Percentiles rank a stretch among this genome's conserved stretches.
These are phyloP conservation scores for Fagopyrum tataricum DNA, from an alignment of 148 eudicot species.

Conservation along the genomic window DNA sequence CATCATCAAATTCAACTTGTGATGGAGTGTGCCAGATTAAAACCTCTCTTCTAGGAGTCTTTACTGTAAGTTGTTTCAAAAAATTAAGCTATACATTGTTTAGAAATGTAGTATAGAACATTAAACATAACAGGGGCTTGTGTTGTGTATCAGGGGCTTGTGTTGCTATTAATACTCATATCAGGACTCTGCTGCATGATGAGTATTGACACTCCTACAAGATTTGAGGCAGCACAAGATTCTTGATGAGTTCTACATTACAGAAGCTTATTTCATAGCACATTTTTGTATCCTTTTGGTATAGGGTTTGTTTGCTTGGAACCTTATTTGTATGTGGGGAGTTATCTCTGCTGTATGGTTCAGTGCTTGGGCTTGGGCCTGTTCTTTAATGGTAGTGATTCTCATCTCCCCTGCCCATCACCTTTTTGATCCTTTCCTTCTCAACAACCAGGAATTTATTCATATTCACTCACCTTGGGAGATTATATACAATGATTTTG, in stretches of 20 bases:
- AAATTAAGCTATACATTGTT: too few relatives aligned
- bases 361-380: not conserved
- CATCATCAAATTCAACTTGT: slow-evolving; percentile 42
- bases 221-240: slow-evolving; percentile 85
- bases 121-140: too few relatives aligned
- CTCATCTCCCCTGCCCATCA: not conserved
- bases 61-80: slow-evolving; percentile 75
- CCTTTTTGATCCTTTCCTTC: not conserved
- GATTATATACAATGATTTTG: too few relatives aligned
- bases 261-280: not conserved
- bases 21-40: slow-evolving; percentile 85
- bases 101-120: too few relatives aligned
- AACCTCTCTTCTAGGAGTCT: slow-evolving; percentile 61
- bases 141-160: slow-evolving; percentile 52
- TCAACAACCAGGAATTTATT: not conserved
- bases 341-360: not conserved
- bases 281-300: not conserved
- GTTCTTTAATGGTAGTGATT: not conserved
- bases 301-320: slow-evolving; percentile 6
- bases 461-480: not conserved
- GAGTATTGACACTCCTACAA: slow-evolving; percentile 93
- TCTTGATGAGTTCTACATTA: not conserved
- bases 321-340: not conserved
- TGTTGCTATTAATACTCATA: slow-evolving; percentile 74
- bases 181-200: slow-evolving; percentile 94